Conservation (phyloP, 2,329 filamentous ascomycete species). For the Diaporthe ilicicola region DNA sequence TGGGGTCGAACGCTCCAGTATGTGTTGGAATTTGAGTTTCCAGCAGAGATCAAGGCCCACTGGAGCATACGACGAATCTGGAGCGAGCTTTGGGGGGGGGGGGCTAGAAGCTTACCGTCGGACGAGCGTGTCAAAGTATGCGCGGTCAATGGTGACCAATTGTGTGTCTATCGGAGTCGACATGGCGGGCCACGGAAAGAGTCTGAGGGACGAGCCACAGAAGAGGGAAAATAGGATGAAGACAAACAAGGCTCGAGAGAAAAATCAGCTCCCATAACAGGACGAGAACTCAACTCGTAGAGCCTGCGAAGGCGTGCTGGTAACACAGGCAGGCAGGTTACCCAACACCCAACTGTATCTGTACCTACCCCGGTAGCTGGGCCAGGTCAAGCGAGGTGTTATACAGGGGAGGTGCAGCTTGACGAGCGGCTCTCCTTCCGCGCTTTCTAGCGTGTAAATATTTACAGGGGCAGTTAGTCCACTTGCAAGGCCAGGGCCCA, state of each 20-base stretch:
- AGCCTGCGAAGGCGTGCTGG: background rate
- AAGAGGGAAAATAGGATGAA: background rate
- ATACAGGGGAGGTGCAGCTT: constrained; percentile 1
- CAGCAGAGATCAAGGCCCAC: background rate
- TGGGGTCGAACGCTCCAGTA: background rate
- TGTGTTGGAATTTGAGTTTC: background rate
- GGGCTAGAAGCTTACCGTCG: constrained; percentile 58
- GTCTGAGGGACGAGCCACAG: background rate
- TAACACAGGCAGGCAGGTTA: constrained; percentile 11
- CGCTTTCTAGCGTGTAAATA: background rate
- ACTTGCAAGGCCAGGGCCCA: constrained; percentile 13
- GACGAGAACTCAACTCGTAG: background rate
- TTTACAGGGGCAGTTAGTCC: background rate
- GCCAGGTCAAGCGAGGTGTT: background rate
- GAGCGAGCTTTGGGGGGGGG: background rate
- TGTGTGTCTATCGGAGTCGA: constrained; percentile 14
- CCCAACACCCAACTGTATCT: constrained; percentile 1
- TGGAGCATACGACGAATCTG: background rate
- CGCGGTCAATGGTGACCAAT: constrained; percentile 64
- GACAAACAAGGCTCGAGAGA: background rate
- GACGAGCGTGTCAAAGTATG: constrained; percentile 68
- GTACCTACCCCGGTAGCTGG: constrained; percentile 1
- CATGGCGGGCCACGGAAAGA: constrained; percentile 19
- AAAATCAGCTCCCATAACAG: background rate
- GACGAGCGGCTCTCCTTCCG: constrained; percentile 16